Evolutionary conservation across 176 grass and related monocot genomes (phyloP).

Genomic region (Olyra latifolia): DNA sequence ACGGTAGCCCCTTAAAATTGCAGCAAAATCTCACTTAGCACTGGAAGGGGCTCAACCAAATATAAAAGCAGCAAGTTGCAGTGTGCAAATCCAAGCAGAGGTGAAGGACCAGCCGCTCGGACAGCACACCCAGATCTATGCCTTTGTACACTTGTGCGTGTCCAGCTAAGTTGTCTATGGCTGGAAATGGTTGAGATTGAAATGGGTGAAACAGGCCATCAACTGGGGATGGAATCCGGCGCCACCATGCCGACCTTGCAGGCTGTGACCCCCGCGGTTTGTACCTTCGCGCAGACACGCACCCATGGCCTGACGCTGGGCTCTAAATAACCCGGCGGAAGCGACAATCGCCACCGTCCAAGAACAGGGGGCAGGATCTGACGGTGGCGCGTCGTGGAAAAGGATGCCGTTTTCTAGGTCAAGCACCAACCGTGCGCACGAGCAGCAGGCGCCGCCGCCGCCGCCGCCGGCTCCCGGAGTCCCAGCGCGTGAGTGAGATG

Average conservation of each 20-base stretch:
- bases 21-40: no score
- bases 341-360: slow-evolving; percentile 41
- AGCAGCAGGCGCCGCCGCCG: not conserved
- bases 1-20: no score
- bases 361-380: slow-evolving; percentile 8
- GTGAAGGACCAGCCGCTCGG: not conserved
- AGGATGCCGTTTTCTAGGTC: slow-evolving; percentile 22
- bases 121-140: slow-evolving; percentile 19
- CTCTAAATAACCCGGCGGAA: not conserved
- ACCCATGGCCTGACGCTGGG: not conserved
- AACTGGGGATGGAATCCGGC: slow-evolving; percentile 1
- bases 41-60: not conserved
- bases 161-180: slow-evolving; percentile 11
- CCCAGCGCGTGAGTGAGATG: not conserved
- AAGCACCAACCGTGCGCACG: not conserved
- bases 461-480: no score
- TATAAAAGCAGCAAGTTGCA: not conserved
- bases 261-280: not conserved
- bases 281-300: slow-evolving; percentile 18
- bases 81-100: not conserved
- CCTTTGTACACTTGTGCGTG: slow-evolving; percentile 15
- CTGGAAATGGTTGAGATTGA: not conserved
- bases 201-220: not conserved
- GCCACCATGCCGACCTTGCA: not conserved
- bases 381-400: slow-evolving; percentile 22